Conservation (phyloP, 140 eudicot genomes). For the Flaveria floridana region DNA sequence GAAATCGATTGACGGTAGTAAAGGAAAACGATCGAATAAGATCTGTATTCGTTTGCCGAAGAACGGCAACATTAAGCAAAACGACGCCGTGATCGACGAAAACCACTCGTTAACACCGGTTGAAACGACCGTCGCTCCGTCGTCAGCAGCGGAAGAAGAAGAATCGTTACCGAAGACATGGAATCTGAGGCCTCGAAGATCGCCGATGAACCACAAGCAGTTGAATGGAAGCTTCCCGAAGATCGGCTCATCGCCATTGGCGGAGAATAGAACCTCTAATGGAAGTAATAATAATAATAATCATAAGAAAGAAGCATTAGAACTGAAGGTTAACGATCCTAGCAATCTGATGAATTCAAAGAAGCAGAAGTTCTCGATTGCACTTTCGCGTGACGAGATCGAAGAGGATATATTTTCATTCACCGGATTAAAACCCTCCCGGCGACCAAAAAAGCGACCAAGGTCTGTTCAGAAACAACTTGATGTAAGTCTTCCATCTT, state of each 20-base stretch:
- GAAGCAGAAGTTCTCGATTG: constrained; percentile 41
- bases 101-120: constrained; percentile 25
- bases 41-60: constrained; percentile 46
- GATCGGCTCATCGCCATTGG: constrained; percentile 25
- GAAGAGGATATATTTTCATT: constrained; percentile 61
- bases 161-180: constrained; percentile 45
- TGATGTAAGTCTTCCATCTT: constrained; percentile 44
- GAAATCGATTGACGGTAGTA: neutral
- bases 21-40: constrained; percentile 37
- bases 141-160: constrained; percentile 32
- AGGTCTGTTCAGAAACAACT: constrained; percentile 58
- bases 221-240: constrained; percentile 25
- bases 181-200: constrained; percentile 79
- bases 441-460: constrained; percentile 62
- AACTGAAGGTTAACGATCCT: constrained; percentile 22
- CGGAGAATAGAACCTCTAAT: constrained; percentile 19
- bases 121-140: neutral
- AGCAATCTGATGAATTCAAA: constrained; percentile 17
- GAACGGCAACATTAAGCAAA: constrained; percentile 8
- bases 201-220: constrained; percentile 36
- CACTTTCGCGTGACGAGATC: constrained; percentile 60
- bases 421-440: constrained; percentile 57
- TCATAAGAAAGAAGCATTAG: constrained; percentile 5
- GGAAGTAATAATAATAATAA: too few species aligned
- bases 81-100: constrained; percentile 27